Evolutionary conservation across 2,329 filamentous ascomycete species (phyloP), one percentile per base, ranked within the genome.

Genomic region (Mariannaea sp.): DNA sequence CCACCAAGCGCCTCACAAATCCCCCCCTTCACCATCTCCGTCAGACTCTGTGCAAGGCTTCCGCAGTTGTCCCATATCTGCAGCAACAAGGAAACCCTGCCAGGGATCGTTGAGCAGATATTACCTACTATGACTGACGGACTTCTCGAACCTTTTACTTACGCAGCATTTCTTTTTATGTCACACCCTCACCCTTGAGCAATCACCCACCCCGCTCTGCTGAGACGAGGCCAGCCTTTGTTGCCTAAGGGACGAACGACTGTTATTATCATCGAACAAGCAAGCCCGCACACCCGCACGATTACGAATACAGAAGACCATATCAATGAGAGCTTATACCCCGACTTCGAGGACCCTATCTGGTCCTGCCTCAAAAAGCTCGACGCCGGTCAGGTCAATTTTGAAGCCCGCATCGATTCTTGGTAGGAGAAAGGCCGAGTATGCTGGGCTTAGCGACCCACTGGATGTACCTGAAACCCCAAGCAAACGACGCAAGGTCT

Each of bases 401-500:
- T 73, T 83, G 41, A 81, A 81, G 55, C 68, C 78, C 2, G 65
- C 71, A 7, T 76, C 78, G 12, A 60, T 79, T 8, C 68, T 81
- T 8, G 75, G 78, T 49, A 70, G 73, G 24, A 70, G 75, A 56
- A 78, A 77, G 58, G 68, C 71, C 52, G 73, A 76, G 53, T 71
- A 81, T 62, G 74, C 73, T 53, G 71, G 70, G 27, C 66, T 73
- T 33, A 74, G 74, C 49, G 73, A 77, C 53, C 65, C 71, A 30
- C 65, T 71, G 26, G 71, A 75, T 19, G 58, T 66, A 10, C 66
- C 70, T 12, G 72, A 75, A 44, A 80, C 73, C 58, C 78, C 77
- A 3, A 73, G 68, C 27, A 85, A 85, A 66, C 77, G 80, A 30
- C 79, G 78, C 55, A 83, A 79, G 62, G 82, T 85, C 42, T 72